phyloP scores from a whole-genome alignment of 768 basidiomycete species.

The Cyclocybe aegerita region DNA sequence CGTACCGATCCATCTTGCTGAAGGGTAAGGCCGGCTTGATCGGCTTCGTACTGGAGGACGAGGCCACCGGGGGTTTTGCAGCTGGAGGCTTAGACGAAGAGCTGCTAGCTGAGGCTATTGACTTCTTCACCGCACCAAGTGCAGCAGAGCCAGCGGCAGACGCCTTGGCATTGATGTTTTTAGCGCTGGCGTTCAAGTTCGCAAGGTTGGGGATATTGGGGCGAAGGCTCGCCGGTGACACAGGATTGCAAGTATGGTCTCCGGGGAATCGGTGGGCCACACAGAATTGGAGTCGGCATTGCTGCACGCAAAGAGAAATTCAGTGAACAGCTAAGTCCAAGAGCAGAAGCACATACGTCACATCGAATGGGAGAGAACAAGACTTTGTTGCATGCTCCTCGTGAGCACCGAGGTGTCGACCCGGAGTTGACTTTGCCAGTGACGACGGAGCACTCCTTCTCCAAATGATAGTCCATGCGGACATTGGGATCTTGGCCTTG shows the following conservation, averaged over 20 bases:
- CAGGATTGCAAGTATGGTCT: constrained; percentile 57
- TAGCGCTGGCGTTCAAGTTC: constrained; percentile 40
- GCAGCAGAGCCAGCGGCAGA: constrained; percentile 28
- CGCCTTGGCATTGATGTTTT: constrained; percentile 38
- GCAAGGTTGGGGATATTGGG: constrained; percentile 15
- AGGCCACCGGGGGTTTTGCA: constrained; percentile 10
- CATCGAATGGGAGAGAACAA: constrained; percentile 76
- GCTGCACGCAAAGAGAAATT: constrained; percentile 35
- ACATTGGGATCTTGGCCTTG: constrained; percentile 79
- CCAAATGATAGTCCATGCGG: constrained; percentile 78
- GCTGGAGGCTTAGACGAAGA: constrained; percentile 14
- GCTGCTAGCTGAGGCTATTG: constrained; percentile 24
- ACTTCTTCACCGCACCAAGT: constrained; percentile 32
- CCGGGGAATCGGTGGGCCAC: constrained; percentile 76
- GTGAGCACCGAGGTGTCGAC: constrained; percentile 58
- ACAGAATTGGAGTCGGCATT: constrained; percentile 73
- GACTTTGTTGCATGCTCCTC: constrained; percentile 67
- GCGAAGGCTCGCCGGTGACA: constrained; percentile 14
- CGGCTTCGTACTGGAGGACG: constrained; percentile 18
- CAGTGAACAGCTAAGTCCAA: not conserved
- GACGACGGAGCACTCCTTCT: constrained; percentile 63
- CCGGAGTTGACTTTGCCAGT: constrained; percentile 60
- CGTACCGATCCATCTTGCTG: constrained; percentile 68
- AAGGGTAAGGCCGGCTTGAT: constrained; percentile 30
- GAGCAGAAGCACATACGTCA: constrained; percentile 47